Evolutionary conservation across 2,329 filamentous ascomycete genomes (phyloP), one percentile per base, ranked within the genome.

Genomic region (Colletotrichum musicola): DNA sequence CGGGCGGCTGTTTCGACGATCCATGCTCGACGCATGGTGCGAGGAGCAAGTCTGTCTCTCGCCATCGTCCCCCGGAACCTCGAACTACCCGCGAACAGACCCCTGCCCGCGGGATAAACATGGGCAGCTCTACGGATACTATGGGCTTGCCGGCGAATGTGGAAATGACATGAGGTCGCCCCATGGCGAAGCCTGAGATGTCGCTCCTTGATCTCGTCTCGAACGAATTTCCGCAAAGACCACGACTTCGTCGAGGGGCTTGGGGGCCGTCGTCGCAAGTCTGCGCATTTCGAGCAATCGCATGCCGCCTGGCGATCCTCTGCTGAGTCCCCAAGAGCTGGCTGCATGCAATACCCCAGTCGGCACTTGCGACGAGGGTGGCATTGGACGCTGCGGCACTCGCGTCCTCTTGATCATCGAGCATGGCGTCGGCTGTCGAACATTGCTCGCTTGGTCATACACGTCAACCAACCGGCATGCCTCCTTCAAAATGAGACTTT

Each of bases 281-380:
- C 22, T 25, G 4, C 22, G 22, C 22, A 25, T 25, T 25, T 16
- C 42, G n/a, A 46, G 42, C 22, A 58, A 42, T 25, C 55, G 55
- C 55, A 35, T 18, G 25, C 35, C 25, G 42, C 55, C 55, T 10
- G 22, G 7, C 3, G 38, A 40, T 40, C 6, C 38, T 42, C 16
- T 44, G n/a, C 16, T 14, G 27, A 16, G 47, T 6, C 10, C 57
- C 20, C 22, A 22, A 22, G 47, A 22, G 14, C n/a, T 18, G 27
- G 57, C 42, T 49, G 14, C 9, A 27, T 49, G 42, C 54, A 18
- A 40, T 20, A 56, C 27, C 18, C 14, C 40, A 20, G 42, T 7
- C 60, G 60, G 51, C 18, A 62, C 50, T 56, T 56, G 18, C 9
- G 35, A 18, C 18, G n/a, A 47, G n/a, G 54, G 40, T 62, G 50